Evolutionary conservation across 306 rosid species (phyloP).

Genomic region (Lathyrus tuberosus): DNA sequence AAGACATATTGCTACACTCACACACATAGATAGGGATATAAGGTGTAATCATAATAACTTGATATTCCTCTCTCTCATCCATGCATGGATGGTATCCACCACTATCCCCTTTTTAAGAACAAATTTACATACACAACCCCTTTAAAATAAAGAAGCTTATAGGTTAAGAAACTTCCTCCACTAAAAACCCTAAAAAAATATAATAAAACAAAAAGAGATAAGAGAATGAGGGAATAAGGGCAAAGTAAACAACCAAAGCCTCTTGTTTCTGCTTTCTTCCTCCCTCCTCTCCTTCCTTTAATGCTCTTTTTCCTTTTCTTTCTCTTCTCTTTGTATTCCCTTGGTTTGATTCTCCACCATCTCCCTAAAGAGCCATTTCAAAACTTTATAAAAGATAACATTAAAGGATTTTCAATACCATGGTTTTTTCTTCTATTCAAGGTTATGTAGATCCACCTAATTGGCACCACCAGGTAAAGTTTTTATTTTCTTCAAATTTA

Average conservation of each 20-base stretch:
- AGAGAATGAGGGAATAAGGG: conserved; percentile 73
- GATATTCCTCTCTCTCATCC: conserved; percentile 13
- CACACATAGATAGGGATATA: background rate
- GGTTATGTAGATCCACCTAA: conserved; percentile 96
- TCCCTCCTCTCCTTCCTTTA: conserved; percentile 50
- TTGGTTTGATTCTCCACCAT: conserved; percentile 95
- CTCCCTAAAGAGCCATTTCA: conserved; percentile 78
- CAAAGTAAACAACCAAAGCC: conserved; percentile 78
- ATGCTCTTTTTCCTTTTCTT: conserved; percentile 57
- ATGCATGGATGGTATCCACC: conserved; percentile 63
- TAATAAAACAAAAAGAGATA: conserved; percentile 89
- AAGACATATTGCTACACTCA: conserved; percentile 43
- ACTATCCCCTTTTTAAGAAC: conserved; percentile 44
- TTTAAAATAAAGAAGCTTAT: conserved; percentile 66
- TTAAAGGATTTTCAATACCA: conserved; percentile 55
- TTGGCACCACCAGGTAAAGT: conserved; percentile 88
- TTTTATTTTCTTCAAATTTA: conserved; percentile 47
- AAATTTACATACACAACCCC: conserved; percentile 47
- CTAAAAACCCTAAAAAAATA: conserved; percentile 77
- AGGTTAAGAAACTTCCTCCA: conserved; percentile 82
- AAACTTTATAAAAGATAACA: conserved; percentile 82
- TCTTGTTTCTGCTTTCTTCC: conserved; percentile 51
- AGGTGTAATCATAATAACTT: conserved; percentile 35
- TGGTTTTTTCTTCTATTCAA: conserved; percentile 98
- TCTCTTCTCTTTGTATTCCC: conserved; percentile 88